Base-by-base conservation (phyloP, 352 stramenopile genomes). In the Pythium scleroteichum region DNA sequence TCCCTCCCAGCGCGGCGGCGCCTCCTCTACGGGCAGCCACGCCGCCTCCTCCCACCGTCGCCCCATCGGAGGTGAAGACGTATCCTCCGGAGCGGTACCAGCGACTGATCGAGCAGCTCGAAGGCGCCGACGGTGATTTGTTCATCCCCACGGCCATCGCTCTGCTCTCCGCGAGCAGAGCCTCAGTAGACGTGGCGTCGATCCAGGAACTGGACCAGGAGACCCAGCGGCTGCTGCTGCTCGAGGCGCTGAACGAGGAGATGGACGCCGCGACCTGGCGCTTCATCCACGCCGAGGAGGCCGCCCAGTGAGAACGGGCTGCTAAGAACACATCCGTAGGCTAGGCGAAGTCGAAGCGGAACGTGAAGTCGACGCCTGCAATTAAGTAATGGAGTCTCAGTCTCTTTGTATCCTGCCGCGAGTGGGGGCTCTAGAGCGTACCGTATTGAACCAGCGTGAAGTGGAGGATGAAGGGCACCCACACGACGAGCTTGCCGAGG, bases 391-490 rank as follows among this genome's bases (percentile, higher is more conserved):
- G 5, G 29, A 35, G 29, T 10, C 10, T 35, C 29, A 35, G 29
- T 35, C 29, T 35, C 29, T 10, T 10, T 35, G 10, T 10, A 10
- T 35, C 5, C 29, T 10, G 29, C 10, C 29, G 5, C 10, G 10
- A 5, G 5, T 5, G 10, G 29, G 29, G 5, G 29, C 29, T 10
- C 29, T 10, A 10, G 29, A 68, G 26, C n/a, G 14, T 51, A 10
- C 44, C 39, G 35, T 62, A 64, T 27, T 64, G 56, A 4, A 53
- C 17, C 4, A 64, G 20, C 10, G 56, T n/a, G 27, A 57, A 52
- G 9, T 54, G 47, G 29, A 64, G 20, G 8, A 52, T 33, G n/a
- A 52, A 10, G 23, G 56, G 3, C 23, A 66, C 20, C 58, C 58
- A 66, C 16, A 19, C 29, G 8, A 59, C 6, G 4, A 61, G 14